Conservation (phyloP, 2,329 filamentous ascomycete species). For the Colletotrichum sp. region DNA sequence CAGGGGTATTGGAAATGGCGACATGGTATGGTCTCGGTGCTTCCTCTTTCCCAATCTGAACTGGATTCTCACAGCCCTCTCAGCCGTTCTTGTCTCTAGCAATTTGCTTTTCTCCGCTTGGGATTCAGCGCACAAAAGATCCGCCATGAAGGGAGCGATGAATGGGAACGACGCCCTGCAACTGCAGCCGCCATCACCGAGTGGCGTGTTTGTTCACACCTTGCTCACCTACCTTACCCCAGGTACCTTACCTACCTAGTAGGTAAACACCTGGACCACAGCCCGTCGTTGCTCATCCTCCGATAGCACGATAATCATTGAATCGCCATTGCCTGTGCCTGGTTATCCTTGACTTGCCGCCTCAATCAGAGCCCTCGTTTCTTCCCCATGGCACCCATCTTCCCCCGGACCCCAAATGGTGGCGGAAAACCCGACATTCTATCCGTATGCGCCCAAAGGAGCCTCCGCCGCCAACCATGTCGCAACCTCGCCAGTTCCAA, state of each 20-base stretch:
- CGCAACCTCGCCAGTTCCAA: not conserved
- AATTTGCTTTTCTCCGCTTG: constrained; percentile 4
- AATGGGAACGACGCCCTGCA: not conserved
- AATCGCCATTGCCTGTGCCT: not conserved
- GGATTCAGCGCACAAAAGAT: not conserved
- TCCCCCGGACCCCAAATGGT: not conserved
- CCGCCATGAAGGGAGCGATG: not conserved
- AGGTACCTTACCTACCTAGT: not conserved
- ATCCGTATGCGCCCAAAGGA: not conserved
- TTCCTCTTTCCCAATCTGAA: constrained; percentile 8
- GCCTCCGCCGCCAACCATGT: not conserved
- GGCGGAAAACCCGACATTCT: not conserved
- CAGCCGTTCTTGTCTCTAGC: not conserved
- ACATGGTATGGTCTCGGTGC: constrained; percentile 2
- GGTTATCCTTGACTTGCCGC: not conserved
- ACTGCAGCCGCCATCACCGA: not conserved
- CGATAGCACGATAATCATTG: not conserved
- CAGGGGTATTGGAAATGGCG: not conserved
- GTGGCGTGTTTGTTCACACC: not conserved
- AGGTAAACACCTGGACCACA: not conserved
- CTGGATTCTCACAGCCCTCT: constrained; percentile 6
- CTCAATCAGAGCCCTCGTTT: constrained; percentile 1
- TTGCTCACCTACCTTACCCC: not conserved
- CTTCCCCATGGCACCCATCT: not conserved
- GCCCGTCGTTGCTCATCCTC: not conserved